Percentiles rank a stretch among this genome's conserved stretches.
These are phyloP conservation scores for Tylopilus vinaceipallidus DNA, from an alignment of 768 basidiomycete genomes.

Conservation along the genomic window DNA sequence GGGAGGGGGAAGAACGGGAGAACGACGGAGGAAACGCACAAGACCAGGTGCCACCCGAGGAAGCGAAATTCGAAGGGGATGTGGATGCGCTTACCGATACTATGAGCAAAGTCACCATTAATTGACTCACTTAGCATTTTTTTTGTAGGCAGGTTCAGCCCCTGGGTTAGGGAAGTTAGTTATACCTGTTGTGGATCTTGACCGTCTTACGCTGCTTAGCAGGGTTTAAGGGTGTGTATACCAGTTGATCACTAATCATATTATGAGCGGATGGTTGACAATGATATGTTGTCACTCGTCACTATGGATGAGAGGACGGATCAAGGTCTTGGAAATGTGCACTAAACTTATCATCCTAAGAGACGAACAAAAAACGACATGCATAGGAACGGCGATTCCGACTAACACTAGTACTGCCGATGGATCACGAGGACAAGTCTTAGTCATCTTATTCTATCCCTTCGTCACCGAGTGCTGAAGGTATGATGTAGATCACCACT, in stretches of 20 bases:
- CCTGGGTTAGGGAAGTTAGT: background rate
- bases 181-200: slow-evolving; percentile 1
- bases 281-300: background rate
- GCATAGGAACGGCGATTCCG: too few relatives aligned
- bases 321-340: too few relatives aligned
- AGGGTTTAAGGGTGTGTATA: slow-evolving; percentile 21
- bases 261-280: slow-evolving; percentile 1
- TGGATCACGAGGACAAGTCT: background rate
- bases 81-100: slow-evolving; percentile 64
- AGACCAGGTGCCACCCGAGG: slow-evolving; percentile 22
- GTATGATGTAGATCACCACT: too few relatives aligned
- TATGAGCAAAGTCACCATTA: slow-evolving; percentile 61
- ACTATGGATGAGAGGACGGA: background rate
- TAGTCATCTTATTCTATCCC: background rate
- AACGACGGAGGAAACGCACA: slow-evolving; percentile 25
- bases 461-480: background rate
- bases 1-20: slow-evolving; percentile 39
- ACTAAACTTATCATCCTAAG: too few relatives aligned
- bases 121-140: slow-evolving; percentile 23
- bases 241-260: slow-evolving; percentile 17
- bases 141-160: background rate
- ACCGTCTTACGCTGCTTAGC: slow-evolving; percentile 1
- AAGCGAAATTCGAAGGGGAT: slow-evolving; percentile 32
- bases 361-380: too few relatives aligned
- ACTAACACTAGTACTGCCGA: background rate